phyloP scores from a whole-genome alignment of 2,329 filamentous ascomycete species.

The Verticillium zaregamsianum region DNA sequence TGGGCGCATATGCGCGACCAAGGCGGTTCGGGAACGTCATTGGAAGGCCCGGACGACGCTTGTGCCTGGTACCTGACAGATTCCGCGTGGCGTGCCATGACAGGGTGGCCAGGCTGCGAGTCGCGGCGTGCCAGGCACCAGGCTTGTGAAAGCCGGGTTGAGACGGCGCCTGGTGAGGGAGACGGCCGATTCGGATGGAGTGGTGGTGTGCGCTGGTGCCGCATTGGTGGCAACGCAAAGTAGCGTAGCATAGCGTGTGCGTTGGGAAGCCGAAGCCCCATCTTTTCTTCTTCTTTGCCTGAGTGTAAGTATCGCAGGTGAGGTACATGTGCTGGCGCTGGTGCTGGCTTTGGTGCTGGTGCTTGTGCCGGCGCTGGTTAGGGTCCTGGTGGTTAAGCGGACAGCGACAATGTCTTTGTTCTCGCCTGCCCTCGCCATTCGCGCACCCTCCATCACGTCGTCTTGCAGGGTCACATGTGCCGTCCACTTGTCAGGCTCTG shows the following conservation, averaged over 20 bases:
- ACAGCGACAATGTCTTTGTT: background rate
- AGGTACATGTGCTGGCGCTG: background rate
- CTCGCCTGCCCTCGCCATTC: background rate
- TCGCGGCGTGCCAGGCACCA: background rate
- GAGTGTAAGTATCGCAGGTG: too few relatives aligned
- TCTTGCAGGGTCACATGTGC: background rate
- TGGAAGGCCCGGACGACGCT: constrained; percentile 21
- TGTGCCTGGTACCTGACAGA: constrained; percentile 38
- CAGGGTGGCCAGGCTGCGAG: constrained; percentile 20
- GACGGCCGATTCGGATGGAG: background rate
- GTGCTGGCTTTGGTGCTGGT: too few relatives aligned
- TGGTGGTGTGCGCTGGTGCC: background rate
- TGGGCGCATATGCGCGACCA: background rate
- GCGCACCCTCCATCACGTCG: background rate
- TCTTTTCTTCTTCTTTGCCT: background rate
- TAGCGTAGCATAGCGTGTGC: background rate
- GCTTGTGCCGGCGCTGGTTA: background rate
- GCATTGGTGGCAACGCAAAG: too few relatives aligned
- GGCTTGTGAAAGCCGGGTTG: background rate
- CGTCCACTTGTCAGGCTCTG: background rate
- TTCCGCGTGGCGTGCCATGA: constrained; percentile 34
- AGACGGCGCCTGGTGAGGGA: background rate
- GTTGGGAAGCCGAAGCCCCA: background rate
- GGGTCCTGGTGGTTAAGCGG: background rate
- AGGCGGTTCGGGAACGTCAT: constrained; percentile 15